Base-by-base conservation (phyloP, 164 flowering plant genomes). In the Buxus sempervirens region DNA sequence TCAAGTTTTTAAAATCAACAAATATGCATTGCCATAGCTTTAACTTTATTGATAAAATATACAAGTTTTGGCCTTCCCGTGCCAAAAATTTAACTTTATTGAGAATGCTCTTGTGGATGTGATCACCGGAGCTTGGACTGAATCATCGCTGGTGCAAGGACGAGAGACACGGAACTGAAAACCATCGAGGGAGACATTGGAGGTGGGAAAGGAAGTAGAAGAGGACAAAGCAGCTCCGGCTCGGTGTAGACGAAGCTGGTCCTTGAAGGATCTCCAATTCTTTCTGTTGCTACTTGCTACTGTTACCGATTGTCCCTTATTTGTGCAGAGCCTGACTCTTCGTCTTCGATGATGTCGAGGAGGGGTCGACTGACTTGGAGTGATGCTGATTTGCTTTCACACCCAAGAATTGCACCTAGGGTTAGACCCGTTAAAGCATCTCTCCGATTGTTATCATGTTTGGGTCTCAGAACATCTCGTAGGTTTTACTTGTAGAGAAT, bases 281-380 rank as follows among this genome's bases (percentile, higher is more conserved):
- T n/a, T n/a, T n/a, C n/a, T n/a, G n/a, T n/a, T 74, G 86, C 96
- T 93, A 89, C 65, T 65, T 78, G 51, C 65, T 76, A 32, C 64
- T 68, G 38, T 53, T 65, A 4, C 53, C 70, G 23, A 55, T 19
- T 1, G 65, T 56, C n/a, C 58, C 71, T 27, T 71, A n/a, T 72
- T 55, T 63, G 69, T 8, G 73, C 65, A 2, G 76, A 41, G 32
- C 68, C 63, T 38, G 85, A 73, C n/a, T 78, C 78, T 42, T 84
- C 88, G 21, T 83, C 85, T 9, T 80, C 77, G 66, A 88, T 85
- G 12, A 87, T 70, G 65, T 93, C 98, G 7, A 84, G 68, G 25
- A 91, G 84, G 0, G 93, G 84, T 41, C 83, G 69, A 66, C 66
- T 81, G 18, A 73, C 25, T 55, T 62, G 77, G 7, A 42, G 51